phyloP scores from a whole-genome alignment of 257 asterid species.

The Solanum chilense region DNA sequence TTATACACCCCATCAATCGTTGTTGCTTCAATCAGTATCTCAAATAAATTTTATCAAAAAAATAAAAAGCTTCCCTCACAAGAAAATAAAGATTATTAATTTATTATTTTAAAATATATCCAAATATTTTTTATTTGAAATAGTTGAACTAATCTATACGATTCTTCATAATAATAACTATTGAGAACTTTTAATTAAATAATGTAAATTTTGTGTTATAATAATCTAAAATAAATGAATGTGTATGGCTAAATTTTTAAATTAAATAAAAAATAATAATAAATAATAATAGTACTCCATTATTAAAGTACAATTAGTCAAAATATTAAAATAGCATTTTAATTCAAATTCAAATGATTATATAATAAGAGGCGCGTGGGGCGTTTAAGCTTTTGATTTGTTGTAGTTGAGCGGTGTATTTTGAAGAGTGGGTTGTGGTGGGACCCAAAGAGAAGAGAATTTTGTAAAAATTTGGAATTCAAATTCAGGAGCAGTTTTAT shows the following conservation, averaged over 20 bases:
- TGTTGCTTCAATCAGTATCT: neutral
- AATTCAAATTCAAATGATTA: neutral
- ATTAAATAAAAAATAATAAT: neutral
- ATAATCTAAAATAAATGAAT: neutral
- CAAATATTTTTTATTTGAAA: neutral
- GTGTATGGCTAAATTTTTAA: neutral
- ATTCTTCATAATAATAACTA: neutral
- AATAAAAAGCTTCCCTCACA: neutral
- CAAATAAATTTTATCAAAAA: neutral
- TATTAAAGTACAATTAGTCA: neutral
- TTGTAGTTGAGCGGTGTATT: conserved; percentile 25
- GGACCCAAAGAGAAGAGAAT: conserved; percentile 7
- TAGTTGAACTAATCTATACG: neutral
- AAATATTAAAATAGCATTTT: neutral
- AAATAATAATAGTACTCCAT: neutral
- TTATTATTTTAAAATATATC: neutral
- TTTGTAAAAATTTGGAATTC: conserved; percentile 8
- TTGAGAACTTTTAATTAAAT: neutral
- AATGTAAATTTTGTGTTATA: neutral
- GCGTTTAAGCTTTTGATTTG: conserved; percentile 1
- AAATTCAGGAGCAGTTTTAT: conserved; percentile 3
- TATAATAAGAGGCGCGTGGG: neutral
- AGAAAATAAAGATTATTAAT: neutral
- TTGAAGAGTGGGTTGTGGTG: conserved; percentile 1
- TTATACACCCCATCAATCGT: accelerated